Base-by-base conservation (phyloP, 768 basidiomycete species). In the Collybia mongolica region DNA sequence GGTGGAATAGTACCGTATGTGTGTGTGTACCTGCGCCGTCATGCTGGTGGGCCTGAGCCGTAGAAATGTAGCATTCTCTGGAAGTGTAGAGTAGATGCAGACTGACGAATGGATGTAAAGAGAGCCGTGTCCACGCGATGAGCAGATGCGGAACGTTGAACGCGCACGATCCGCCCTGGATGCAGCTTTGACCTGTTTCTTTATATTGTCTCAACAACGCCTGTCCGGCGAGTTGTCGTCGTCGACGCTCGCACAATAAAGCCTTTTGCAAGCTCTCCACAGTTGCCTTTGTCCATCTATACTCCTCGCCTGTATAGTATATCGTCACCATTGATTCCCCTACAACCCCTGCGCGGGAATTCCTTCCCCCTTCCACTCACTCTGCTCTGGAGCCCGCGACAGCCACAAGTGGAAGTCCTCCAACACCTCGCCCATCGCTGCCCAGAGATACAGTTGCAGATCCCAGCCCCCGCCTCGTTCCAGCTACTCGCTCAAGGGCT, bases 261-360 rank as follows among this genome's bases (percentile, higher is more conserved):
- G 45, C 26, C 46, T 42, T 36, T 12, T 52, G 48, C 4, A 41
- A 24, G 37, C n/a, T 42, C 20, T 29, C 20, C 26, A 44, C 46
- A 26, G 19, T 50, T 52, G 48, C 38, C 53, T 32, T 51, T 42
- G 43, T 49, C 47, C 42, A 44, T 40, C 50, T 37, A n/a, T n/a
- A 51, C 38, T 41, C 51, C 43, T 32, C 41, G 46, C 28, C 48
- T 54, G 41, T 32, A 39, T 40, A 48, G 49, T 45, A 53, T 52
- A 49, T 65, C 58, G 69, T 62, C 69, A 77, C 76, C 75, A 88
- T 88, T 86, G 83, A 85, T 84, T 74, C 84, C 72, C 66, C 74
- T 72, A 79, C 77, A 69, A 71, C 69, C 73, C 67, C 74, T 70
- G 64, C 78, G 67, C 77, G 80, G 84, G 81, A 82, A 72, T 66